Percentiles rank a stretch among this genome's conserved stretches.
Conservation (phyloP, 352 stramenopile species). For the Lagenidium sp. region DNA sequence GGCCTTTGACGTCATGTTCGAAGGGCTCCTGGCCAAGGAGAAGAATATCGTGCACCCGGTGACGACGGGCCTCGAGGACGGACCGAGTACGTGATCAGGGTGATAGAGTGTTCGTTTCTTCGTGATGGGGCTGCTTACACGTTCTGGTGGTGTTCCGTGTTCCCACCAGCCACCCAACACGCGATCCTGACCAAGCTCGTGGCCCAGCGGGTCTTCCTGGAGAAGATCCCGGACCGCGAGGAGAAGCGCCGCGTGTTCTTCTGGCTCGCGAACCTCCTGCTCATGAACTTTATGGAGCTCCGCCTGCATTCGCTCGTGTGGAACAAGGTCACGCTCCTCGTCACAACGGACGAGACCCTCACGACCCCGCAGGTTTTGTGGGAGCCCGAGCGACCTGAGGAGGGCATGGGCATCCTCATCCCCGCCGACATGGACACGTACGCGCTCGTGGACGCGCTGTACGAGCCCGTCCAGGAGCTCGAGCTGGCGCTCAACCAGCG, state of each 20-base stretch:
- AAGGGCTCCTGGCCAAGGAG: constrained; percentile 53
- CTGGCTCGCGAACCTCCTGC: constrained; percentile 71
- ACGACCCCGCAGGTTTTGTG: constrained; percentile 35
- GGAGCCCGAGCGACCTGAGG: constrained; percentile 33
- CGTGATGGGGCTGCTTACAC: not conserved
- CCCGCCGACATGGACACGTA: constrained; percentile 47
- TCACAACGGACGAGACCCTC: constrained; percentile 30
- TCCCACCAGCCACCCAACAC: constrained; percentile 30
- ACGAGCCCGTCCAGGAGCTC: constrained; percentile 52
- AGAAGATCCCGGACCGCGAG: constrained; percentile 38
- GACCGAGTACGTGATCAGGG: constrained; percentile 14
- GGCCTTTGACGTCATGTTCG: constrained; percentile 53
- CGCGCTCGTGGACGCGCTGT: constrained; percentile 48
- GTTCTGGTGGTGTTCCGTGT: not conserved
- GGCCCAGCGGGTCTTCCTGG: constrained; percentile 45
- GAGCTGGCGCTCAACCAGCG: constrained; percentile 35
- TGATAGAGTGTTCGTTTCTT: not conserved
- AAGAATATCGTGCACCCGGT: constrained; percentile 65
- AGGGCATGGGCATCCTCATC: constrained; percentile 65
- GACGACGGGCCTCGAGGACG: constrained; percentile 69
- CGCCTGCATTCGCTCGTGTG: constrained; percentile 71
- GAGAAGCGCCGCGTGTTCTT: constrained; percentile 55
- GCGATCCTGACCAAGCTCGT: constrained; percentile 52
- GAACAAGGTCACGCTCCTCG: constrained; percentile 73
- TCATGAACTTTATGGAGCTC: constrained; percentile 79